Conservation (phyloP, 371 early-diverging fungal genomes). For the Mucor piriformis region DNA sequence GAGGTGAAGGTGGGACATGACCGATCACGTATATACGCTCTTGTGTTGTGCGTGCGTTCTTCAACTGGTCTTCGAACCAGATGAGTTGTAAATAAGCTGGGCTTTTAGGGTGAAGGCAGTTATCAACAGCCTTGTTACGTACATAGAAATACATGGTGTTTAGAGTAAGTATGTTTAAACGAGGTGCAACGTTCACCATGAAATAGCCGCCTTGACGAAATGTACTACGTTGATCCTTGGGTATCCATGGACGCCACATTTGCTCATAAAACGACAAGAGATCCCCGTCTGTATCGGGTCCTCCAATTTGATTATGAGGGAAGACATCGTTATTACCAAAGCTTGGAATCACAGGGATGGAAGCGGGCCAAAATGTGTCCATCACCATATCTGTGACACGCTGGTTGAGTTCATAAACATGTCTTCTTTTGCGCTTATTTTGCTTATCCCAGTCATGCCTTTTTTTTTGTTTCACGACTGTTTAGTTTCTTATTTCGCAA, state of each 20-base stretch:
- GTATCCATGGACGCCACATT: conserved; percentile 66
- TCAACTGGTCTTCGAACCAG: conserved; percentile 71
- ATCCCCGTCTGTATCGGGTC: conserved; percentile 19
- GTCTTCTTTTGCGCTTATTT: conserved; percentile 58
- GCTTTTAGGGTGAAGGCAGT: conserved; percentile 57
- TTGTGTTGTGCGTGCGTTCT: conserved; percentile 35
- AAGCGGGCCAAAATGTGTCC: conserved; percentile 29
- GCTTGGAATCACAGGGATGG: conserved; percentile 62
- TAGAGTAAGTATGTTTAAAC: conserved; percentile 59
- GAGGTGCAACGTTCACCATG: conserved; percentile 53
- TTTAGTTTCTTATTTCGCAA: background rate
- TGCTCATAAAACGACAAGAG: conserved; percentile 43
- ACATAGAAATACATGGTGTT: conserved; percentile 77
- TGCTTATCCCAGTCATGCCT: conserved; percentile 79
- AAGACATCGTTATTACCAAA: conserved; percentile 85
- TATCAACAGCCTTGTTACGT: conserved; percentile 68
- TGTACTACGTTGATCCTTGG: conserved; percentile 53
- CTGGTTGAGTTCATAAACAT: conserved; percentile 58
- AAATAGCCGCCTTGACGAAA: conserved; percentile 78
- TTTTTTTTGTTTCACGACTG: background rate
- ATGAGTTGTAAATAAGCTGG: conserved; percentile 69
- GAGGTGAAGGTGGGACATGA: conserved; percentile 74
- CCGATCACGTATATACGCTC: conserved; percentile 66
- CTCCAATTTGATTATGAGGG: conserved; percentile 66
- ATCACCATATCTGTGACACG: conserved; percentile 39